Conservation (phyloP, 768 basidiomycete genomes). For the Chalciporus piperatus region DNA sequence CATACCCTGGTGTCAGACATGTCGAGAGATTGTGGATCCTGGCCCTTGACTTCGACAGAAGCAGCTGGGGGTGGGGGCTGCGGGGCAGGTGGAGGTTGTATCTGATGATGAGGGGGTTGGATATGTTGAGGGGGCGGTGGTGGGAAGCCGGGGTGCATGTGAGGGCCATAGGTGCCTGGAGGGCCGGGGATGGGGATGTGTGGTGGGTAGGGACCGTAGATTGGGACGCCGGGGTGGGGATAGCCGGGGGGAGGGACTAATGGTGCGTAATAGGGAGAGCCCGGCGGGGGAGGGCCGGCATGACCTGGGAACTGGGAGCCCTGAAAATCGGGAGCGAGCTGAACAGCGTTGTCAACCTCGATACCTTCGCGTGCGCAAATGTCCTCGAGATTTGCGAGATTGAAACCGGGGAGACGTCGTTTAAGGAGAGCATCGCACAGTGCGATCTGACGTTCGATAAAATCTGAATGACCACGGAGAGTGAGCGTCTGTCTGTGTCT, state of each 20-base stretch:
- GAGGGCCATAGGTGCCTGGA: slow-evolving; percentile 49
- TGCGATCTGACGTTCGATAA: slow-evolving; percentile 73
- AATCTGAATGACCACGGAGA: slow-evolving; percentile 80
- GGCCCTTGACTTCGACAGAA: slow-evolving; percentile 55
- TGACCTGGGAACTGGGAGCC: slow-evolving; percentile 35
- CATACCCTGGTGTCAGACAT: slow-evolving; percentile 65
- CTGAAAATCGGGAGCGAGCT: slow-evolving; percentile 30
- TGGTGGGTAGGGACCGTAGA: slow-evolving; percentile 43
- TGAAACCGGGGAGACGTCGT: slow-evolving; percentile 66
- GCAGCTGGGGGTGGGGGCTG: slow-evolving; percentile 20
- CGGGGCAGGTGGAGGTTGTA: slow-evolving; percentile 28
- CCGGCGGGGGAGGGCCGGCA: slow-evolving; percentile 23
- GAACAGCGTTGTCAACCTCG: slow-evolving; percentile 37
- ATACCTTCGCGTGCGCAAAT: slow-evolving; percentile 65
- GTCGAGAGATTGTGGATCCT: slow-evolving; percentile 78
- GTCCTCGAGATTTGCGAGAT: slow-evolving; percentile 63
- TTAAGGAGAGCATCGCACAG: slow-evolving; percentile 81
- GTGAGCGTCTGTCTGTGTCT: slow-evolving; percentile 84
- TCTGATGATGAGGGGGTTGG: slow-evolving; percentile 37
- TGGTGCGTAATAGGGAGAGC: slow-evolving; percentile 32
- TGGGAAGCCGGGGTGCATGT: slow-evolving; percentile 61
- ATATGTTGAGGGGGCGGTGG: slow-evolving; percentile 41
- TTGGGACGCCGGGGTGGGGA: slow-evolving; percentile 41
- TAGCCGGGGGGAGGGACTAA: slow-evolving; percentile 45
- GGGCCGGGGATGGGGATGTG: slow-evolving; percentile 40